phyloP scores from a whole-genome alignment of 2,329 filamentous ascomycete species.

The Hypoxylon sp. region DNA sequence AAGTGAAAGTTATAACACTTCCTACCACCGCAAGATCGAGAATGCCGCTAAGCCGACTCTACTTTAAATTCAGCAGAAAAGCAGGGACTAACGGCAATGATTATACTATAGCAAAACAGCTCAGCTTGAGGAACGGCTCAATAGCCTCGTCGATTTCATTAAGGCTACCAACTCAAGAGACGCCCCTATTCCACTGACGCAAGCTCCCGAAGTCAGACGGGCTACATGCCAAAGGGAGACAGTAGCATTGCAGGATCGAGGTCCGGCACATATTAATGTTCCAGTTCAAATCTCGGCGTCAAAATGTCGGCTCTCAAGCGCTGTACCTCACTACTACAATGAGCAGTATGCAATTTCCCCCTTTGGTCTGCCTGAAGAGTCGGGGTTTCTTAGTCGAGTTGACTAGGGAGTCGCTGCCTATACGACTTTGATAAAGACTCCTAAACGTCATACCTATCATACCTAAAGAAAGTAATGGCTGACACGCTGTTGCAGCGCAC shows the following conservation, averaged over 20 bases:
- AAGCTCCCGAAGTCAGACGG: slow-evolving; percentile 23
- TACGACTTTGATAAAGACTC: not conserved
- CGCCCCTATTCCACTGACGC: slow-evolving; percentile 29
- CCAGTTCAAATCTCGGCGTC: slow-evolving; percentile 24
- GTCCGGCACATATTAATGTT: slow-evolving; percentile 1
- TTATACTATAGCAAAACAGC: slow-evolving; percentile 58
- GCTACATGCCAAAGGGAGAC: slow-evolving; percentile 26
- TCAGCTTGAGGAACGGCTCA: slow-evolving; percentile 63
- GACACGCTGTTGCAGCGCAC: slow-evolving; percentile 50
- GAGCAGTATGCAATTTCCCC: slow-evolving; percentile 40
- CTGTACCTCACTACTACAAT: slow-evolving; percentile 60
- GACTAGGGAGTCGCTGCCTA: not conserved
- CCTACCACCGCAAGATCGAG: not conserved
- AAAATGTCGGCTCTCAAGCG: slow-evolving; percentile 35
- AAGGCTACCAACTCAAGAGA: slow-evolving; percentile 53
- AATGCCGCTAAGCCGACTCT: not conserved
- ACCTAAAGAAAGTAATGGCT: not conserved
- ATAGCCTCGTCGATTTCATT: slow-evolving; percentile 62
- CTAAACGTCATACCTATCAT: not conserved
- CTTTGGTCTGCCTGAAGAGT: not conserved
- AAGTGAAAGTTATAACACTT: not conserved
- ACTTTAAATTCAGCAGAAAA: not conserved
- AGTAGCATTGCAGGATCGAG: slow-evolving; percentile 21
- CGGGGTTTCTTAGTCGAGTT: not conserved
- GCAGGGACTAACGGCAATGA: slow-evolving; percentile 10